Evolutionary conservation across 2,329 filamentous ascomycete genomes (phyloP).

Genomic region (Stachybotrys chartarum): DNA sequence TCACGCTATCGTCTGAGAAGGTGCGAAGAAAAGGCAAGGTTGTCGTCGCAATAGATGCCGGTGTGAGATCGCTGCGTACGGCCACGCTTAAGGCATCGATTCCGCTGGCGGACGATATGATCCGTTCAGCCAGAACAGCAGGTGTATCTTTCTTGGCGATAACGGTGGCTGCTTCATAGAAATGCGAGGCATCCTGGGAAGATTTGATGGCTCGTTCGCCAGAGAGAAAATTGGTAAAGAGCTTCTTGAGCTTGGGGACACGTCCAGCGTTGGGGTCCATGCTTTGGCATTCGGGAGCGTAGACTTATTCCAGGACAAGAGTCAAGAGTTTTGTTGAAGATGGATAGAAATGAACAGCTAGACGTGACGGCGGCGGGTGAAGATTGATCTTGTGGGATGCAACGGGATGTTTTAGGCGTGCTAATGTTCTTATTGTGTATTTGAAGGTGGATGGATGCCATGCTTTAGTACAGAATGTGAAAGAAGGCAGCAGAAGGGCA

Average conservation of each 20-base stretch:
- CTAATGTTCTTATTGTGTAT: too few species aligned
- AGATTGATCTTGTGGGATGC: too few species aligned
- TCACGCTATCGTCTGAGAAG: neutral
- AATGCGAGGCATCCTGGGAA: neutral
- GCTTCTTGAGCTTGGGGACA: neutral
- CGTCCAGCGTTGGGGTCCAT: neutral
- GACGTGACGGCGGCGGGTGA: too few species aligned
- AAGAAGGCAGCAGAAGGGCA: too few species aligned
- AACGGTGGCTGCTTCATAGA: neutral
- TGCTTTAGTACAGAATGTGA: too few species aligned
- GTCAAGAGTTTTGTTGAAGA: too few species aligned
- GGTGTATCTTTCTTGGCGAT: neutral
- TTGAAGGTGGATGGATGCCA: too few species aligned
- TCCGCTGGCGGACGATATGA: conserved; percentile 5
- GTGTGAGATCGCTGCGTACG: conserved; percentile 5
- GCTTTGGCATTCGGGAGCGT: neutral
- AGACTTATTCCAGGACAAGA: neutral
- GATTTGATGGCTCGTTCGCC: neutral
- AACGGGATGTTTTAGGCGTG: too few species aligned
- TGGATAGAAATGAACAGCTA: neutral
- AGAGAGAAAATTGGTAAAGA: neutral
- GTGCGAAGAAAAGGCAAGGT: neutral
- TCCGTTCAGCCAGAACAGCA: neutral
- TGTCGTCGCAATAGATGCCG: neutral
- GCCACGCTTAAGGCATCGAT: conserved; percentile 8